phyloP scores from a whole-genome alignment of 1,139 yeast genomes.

The Saccharomyces hybrid region DNA sequence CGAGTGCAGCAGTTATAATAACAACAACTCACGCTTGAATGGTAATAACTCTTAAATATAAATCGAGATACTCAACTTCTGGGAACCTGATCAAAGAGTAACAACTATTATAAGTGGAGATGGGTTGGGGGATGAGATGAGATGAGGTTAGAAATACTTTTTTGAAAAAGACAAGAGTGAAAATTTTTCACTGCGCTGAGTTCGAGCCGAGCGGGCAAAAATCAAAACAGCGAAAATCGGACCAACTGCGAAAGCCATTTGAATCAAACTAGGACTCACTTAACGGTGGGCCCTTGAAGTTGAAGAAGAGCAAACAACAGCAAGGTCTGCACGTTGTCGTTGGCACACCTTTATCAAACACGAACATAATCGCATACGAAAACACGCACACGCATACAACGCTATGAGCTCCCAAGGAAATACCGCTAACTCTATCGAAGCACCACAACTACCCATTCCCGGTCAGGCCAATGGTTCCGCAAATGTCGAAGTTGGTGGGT shows the following conservation, averaged over 20 bases:
- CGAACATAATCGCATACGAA: not conserved
- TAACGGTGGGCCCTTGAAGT: not conserved
- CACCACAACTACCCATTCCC: slow-evolving; percentile 54
- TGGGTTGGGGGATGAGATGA: slow-evolving; percentile 10
- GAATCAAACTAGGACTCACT: not conserved
- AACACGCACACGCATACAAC: not conserved
- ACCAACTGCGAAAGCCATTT: not conserved
- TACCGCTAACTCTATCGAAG: slow-evolving; percentile 37
- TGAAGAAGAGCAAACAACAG: not conserved
- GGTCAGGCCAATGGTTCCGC: slow-evolving; percentile 31
- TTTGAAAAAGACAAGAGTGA: slow-evolving; percentile 5
- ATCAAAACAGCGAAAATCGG: not conserved
- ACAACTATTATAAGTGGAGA: not conserved
- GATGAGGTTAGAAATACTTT: slow-evolving; percentile 10
- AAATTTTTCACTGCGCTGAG: slow-evolving; percentile 7
- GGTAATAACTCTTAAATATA: not conserved
- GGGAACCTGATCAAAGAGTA: not conserved
- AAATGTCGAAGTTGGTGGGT: slow-evolving; percentile 6
- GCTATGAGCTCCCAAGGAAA: slow-evolving; percentile 2
- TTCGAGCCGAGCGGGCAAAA: slow-evolving; percentile 3
- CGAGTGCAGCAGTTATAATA: not conserved
- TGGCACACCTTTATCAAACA: not conserved
- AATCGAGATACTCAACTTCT: not conserved
- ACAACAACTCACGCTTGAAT: not conserved
- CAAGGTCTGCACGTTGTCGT: not conserved